Evolutionary conservation across 2,329 filamentous ascomycete species (phyloP).

Genomic region (Plenodomus biglobosus): DNA sequence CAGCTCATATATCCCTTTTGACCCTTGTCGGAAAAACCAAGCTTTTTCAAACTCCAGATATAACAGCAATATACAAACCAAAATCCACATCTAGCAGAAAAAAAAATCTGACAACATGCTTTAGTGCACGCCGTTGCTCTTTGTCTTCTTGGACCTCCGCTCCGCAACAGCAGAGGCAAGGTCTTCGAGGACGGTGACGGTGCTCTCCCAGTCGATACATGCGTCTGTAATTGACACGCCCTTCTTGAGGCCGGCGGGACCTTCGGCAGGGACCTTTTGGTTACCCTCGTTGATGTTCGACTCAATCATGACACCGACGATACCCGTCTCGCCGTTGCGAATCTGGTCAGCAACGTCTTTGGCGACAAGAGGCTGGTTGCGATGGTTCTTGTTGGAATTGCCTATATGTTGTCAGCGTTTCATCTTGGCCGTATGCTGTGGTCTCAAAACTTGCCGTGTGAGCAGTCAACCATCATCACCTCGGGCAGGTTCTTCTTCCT

Average conservation of each 20-base stretch:
- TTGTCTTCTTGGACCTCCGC: conserved; percentile 59
- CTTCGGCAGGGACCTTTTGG: conserved; percentile 80
- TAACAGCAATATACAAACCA: conserved; percentile 13
- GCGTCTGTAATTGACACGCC: conserved; percentile 95
- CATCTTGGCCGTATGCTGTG: not conserved
- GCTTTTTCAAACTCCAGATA: conserved; percentile 1
- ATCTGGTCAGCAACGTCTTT: conserved; percentile 81
- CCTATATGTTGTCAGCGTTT: conserved; percentile 54
- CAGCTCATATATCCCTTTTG: not conserved
- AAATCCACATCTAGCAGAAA: not conserved
- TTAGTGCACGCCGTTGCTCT: conserved; percentile 32
- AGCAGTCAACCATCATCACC: conserved; percentile 98
- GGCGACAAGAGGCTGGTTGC: conserved; percentile 94
- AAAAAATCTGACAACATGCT: not conserved
- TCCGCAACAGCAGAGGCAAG: conserved; percentile 80
- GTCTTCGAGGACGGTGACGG: conserved; percentile 77
- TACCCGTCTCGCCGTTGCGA: conserved; percentile 79
- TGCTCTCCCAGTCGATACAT: conserved; percentile 91
- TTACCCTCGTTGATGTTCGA: conserved; percentile 88
- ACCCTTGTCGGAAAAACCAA: not conserved
- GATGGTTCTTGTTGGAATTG: conserved; percentile 96
- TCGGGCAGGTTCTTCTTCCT: conserved; percentile 79
- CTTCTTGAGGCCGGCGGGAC: conserved; percentile 75
- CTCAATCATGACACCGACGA: conserved; percentile 98
- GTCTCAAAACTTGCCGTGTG: conserved; percentile 67